Conservation (phyloP, 352 stramenopile genomes). For the Phytophthora melonis region DNA sequence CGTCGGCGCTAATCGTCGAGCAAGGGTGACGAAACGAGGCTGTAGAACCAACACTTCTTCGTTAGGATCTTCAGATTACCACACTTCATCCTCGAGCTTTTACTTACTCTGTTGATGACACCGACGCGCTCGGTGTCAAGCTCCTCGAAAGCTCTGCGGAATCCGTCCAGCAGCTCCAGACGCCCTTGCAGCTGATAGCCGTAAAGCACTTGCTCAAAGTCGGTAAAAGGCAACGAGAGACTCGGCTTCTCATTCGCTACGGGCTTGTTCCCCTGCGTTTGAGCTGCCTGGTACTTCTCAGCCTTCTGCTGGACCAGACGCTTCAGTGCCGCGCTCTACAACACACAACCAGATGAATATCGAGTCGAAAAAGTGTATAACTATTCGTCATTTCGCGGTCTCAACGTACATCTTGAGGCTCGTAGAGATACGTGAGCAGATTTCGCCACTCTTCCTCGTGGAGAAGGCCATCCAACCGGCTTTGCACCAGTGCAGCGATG, state of each 20-base stretch:
- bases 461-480: constrained; percentile 46
- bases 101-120: constrained; percentile 55
- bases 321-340: constrained; percentile 57
- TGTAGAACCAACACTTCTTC: constrained; percentile 14
- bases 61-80: background rate
- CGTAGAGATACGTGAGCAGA: constrained; percentile 81
- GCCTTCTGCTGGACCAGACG: constrained; percentile 56
- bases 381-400: background rate
- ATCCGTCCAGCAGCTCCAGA: constrained; percentile 67
- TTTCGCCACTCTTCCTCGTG: constrained; percentile 78
- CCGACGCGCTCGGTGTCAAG: constrained; percentile 66
- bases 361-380: constrained; percentile 2
- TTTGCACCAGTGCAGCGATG: constrained; percentile 60
- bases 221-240: constrained; percentile 50
- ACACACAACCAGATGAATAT: background rate
- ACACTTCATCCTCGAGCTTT: background rate
- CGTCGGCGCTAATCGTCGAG: constrained; percentile 42
- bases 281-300: constrained; percentile 37
- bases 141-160: constrained; percentile 56
- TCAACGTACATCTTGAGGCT: constrained; percentile 66
- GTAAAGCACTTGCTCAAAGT: constrained; percentile 78
- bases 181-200: constrained; percentile 78
- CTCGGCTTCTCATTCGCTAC: constrained; percentile 19
- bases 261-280: constrained; percentile 27
- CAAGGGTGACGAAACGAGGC: constrained; percentile 48